Base-by-base conservation (phyloP, 108 stramenopile genomes). In the Nannochloropsis salina region DNA sequence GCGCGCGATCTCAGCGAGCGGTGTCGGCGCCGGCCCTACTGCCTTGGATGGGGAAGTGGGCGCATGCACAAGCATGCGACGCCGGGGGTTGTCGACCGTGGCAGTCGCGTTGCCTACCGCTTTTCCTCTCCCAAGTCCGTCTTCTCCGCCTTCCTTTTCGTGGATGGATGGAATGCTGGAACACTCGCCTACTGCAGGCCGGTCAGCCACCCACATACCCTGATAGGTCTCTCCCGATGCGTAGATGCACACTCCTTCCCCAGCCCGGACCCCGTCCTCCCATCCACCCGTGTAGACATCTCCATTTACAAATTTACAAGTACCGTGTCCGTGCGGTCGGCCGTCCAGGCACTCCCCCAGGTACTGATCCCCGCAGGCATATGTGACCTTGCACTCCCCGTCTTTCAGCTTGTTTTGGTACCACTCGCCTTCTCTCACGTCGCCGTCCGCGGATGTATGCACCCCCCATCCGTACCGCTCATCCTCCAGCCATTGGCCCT, bases 251-350 rank as follows among this genome's bases (percentile, higher is more conserved):
- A 74, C 61, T 1, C 61, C 80, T 40, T 41, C 80, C 80, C 80
- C 80, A 11, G 40, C 80, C 80, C 80, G 11, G 11, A 81, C 8
- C 8, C 31, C 44, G 0, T 43, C 21, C 9, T 20, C 88, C 80
- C 81, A 88, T 85, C 80, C 88, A 6, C 89, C 89, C 3, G 89
- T 89, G 80, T 87, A 89, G 40, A 89, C 85, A 43, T 89, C 89
- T 2, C 89, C 89, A 45, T 89, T 89, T 5, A 85, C 41, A 83
- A 88, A 89, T 44, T 88, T 89, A 82, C 83, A 88, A n/a, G 88
- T 89, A n/a, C 89, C 89, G 12, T n/a, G 42, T 21, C 89, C 89
- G 85, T 89, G 89, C 15, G 88, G 88, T 18, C 20, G 41, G 2
- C 88, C 88, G 10, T 18, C 89, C 42, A 21, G 22, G 40, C 85